Percentiles rank a stretch among this genome's conserved stretches.
Evolutionary conservation across 1,284 basidiomycete species (phyloP).

Genomic region (Irpex sp.): DNA sequence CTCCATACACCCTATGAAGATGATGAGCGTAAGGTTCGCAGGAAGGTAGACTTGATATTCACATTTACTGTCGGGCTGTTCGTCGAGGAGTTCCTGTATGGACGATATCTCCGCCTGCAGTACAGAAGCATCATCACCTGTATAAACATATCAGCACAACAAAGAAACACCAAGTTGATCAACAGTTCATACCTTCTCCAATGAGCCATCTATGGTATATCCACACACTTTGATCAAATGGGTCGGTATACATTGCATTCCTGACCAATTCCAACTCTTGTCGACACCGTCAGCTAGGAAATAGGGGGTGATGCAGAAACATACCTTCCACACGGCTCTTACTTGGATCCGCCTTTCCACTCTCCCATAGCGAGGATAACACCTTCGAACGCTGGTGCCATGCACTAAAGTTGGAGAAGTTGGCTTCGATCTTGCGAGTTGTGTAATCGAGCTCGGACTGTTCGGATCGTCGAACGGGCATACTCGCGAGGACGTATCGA

Average conservation of each 20-base stretch:
- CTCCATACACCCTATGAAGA: slow-evolving; percentile 82
- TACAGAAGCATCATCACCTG: slow-evolving; percentile 49
- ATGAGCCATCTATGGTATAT: slow-evolving; percentile 97
- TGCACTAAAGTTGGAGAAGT: slow-evolving; percentile 97
- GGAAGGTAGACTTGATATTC: too few relatives aligned
- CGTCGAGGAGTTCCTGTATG: slow-evolving; percentile 85
- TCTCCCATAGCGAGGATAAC: slow-evolving; percentile 65
- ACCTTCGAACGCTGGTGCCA: slow-evolving; percentile 98
- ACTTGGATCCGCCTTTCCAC: slow-evolving; percentile 44
- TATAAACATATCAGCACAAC: not conserved
- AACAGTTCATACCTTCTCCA: slow-evolving; percentile 52
- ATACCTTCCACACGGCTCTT: slow-evolving; percentile 65
- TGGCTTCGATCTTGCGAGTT: slow-evolving; percentile 86
- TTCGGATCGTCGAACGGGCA: slow-evolving; percentile 54
- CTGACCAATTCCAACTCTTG: slow-evolving; percentile 89
- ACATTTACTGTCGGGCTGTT: slow-evolving; percentile 94
- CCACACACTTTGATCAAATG: slow-evolving; percentile 96
- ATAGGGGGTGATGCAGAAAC: slow-evolving; percentile 14
- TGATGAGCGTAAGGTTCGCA: not conserved
- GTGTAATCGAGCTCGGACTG: slow-evolving; percentile 78
- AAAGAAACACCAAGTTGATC: not conserved
- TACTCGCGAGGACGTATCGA: slow-evolving; percentile 73
- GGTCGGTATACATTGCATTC: slow-evolving; percentile 96
- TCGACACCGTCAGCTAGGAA: not conserved
- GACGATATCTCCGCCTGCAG: slow-evolving; percentile 77